Conservation (phyloP, 352 stramenopile genomes). For the Phytopythium delawarense region DNA sequence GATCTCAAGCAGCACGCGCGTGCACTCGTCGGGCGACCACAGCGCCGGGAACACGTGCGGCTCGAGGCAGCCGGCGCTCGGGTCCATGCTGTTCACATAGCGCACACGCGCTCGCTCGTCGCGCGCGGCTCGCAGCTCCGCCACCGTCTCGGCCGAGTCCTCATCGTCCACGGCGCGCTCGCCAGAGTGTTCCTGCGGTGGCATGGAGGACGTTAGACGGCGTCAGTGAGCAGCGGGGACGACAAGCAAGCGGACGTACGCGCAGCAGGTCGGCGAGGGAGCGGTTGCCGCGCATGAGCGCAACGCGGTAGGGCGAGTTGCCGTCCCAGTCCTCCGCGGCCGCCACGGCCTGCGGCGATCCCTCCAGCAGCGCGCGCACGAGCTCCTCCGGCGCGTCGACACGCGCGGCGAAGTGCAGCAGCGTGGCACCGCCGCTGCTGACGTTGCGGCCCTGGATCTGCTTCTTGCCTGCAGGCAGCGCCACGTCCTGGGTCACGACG, state of each 20-base stretch:
- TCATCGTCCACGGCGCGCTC: slow-evolving; percentile 11
- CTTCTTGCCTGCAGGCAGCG: slow-evolving; percentile 52
- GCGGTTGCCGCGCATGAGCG: slow-evolving; percentile 36
- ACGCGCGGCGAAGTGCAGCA: slow-evolving; percentile 65
- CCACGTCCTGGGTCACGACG: slow-evolving; percentile 58
- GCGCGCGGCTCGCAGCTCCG: slow-evolving; percentile 22
- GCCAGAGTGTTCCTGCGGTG: slow-evolving; percentile 8
- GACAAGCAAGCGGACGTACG: slow-evolving; percentile 6
- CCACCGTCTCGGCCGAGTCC: slow-evolving; percentile 2
- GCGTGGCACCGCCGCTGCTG: slow-evolving; percentile 56
- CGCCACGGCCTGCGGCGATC: slow-evolving; percentile 26
- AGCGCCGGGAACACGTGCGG: slow-evolving; percentile 39
- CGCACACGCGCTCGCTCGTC: slow-evolving; percentile 40
- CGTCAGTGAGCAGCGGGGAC: not conserved
- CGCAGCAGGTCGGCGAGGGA: slow-evolving; percentile 35
- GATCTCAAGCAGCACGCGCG: slow-evolving; percentile 34
- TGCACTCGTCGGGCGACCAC: slow-evolving; percentile 50
- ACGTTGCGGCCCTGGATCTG: slow-evolving; percentile 71
- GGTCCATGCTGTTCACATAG: slow-evolving; percentile 50
- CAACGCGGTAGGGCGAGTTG: slow-evolving; percentile 43
- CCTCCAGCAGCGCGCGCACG: slow-evolving; percentile 36
- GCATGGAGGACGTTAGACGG: not conserved
- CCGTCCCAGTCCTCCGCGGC: slow-evolving; percentile 55
- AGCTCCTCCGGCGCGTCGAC: slow-evolving; percentile 46
- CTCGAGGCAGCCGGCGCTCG: slow-evolving; percentile 33